Base-by-base conservation (phyloP, 352 stramenopile genomes). In the Pythium plurisporium region DNA sequence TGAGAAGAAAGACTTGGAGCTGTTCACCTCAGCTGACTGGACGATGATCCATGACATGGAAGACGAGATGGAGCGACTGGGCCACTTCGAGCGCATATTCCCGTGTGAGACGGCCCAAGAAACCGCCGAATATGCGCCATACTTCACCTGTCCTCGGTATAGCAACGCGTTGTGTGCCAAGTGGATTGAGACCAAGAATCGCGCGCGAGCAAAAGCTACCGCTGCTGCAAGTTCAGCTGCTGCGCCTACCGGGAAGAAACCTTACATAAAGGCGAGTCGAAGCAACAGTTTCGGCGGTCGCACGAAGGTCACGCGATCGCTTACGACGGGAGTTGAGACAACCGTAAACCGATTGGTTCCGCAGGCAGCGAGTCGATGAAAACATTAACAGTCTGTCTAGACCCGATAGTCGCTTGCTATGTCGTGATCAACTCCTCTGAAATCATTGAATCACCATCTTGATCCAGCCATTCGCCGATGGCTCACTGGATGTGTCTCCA, bases 21-120 rank as follows among this genome's bases (percentile, higher is more conserved):
- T 85, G 7, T 84, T 93, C 47, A 63, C 70, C 3, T 17, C 52
- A 0, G 73, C 55, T 25, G 82, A 93, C 65, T 87, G 78, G 74
- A 59, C 79, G 5, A 72, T 87, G 19, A 59, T 93, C 2, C 52
- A 82, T 19, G 22, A 68, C 14, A 86, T 91, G 72, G 82, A 89
- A 20, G 82, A 88, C 55, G 82, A 93, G 58, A 78, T 83, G 59
- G 69, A 86, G 40, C 78, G 82, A 0, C 43, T 72, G 2, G 82
- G 82, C 5, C 72, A 93, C 49, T 93, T 93, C 58, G 67, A 89
- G 25, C 74, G 80, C 10, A 78, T 93, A 31, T 93, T 74, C 38
- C 82, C 82, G 9, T 72, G 59, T 29, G 49, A 41, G 22, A 59
- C 49, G 14, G 38, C 55, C 0, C 31, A 61, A 11, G 52, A 61